Percentiles rank a stretch among this genome's conserved stretches.
phyloP scores from a whole-genome alignment of 1,284 basidiomycete species.

The Trichosporon sp. region DNA sequence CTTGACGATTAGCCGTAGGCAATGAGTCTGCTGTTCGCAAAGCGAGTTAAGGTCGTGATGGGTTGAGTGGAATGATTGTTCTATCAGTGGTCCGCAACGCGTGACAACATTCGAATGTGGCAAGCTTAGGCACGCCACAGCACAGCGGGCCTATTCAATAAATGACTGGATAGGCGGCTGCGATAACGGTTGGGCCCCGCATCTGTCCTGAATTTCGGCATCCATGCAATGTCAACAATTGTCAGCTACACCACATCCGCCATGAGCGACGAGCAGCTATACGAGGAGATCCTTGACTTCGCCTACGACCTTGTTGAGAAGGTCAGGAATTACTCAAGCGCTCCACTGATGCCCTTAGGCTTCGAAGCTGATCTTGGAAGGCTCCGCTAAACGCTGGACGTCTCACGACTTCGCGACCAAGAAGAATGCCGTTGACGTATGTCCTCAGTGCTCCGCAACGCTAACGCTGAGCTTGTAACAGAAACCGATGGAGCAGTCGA shows the following conservation, averaged over 20 bases:
- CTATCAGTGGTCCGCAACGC: neutral
- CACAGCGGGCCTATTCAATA: neutral
- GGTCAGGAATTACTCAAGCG: slow-evolving; percentile 4
- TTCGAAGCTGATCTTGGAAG: slow-evolving; percentile 22
- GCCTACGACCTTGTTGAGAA: slow-evolving; percentile 19
- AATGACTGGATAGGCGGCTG: neutral
- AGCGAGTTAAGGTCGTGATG: neutral
- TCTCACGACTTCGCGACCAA: slow-evolving; percentile 24
- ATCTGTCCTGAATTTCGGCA: neutral
- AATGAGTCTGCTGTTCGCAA: neutral
- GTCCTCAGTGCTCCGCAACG: neutral
- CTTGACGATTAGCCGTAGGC: neutral
- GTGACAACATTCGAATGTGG: neutral
- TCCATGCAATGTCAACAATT: neutral
- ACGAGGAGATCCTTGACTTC: slow-evolving; percentile 28
- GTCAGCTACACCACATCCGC: neutral
- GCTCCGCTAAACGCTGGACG: slow-evolving; percentile 29
- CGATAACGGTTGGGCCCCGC: slow-evolving; percentile 1
- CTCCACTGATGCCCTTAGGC: slow-evolving; percentile 15
- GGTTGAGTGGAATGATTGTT: neutral
- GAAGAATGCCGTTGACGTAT: slow-evolving; percentile 55
- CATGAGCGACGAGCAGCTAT: slow-evolving; percentile 12
- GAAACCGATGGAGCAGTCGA: slow-evolving; percentile 92
- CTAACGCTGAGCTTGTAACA: slow-evolving; percentile 63
- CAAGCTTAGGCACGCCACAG: neutral